phyloP scores from a whole-genome alignment of 345 rosid genomes.

The Dovyalis caffra region DNA sequence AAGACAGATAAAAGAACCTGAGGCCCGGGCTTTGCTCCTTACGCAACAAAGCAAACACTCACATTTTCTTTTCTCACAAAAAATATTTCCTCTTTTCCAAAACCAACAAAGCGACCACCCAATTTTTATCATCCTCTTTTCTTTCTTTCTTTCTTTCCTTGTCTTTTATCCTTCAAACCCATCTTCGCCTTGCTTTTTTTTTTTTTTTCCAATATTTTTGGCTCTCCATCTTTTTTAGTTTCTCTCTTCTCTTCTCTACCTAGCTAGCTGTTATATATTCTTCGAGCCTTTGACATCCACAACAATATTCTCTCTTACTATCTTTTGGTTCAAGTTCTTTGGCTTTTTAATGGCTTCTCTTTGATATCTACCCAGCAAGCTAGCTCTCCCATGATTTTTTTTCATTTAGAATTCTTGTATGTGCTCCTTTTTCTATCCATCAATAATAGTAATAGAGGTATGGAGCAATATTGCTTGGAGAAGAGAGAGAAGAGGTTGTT shows the following conservation, averaged over 20 bases:
- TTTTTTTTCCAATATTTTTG: slow-evolving; percentile 17
- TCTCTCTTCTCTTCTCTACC: slow-evolving; percentile 4
- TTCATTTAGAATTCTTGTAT: slow-evolving; percentile 2
- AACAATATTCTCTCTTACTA: not conserved
- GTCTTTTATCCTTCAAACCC: not conserved
- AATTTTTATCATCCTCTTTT: not conserved
- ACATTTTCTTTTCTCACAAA: not conserved
- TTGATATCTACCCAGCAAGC: not conserved
- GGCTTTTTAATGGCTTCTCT: slow-evolving; percentile 12
- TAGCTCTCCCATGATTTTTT: not conserved
- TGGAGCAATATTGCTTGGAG: slow-evolving; percentile 2
- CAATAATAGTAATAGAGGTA: not conserved
- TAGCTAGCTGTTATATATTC: too few species aligned
- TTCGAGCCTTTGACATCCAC: not conserved
- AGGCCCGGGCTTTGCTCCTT: slow-evolving; percentile 21
- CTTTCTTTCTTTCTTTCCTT: not conserved
- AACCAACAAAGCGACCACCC: slow-evolving; percentile 17
- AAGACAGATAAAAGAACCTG: not conserved
- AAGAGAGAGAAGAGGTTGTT: slow-evolving; percentile 9
- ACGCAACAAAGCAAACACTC: slow-evolving; percentile 17
- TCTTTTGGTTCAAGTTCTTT: not conserved
- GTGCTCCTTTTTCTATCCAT: slow-evolving; percentile 7
- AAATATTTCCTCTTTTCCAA: not conserved
- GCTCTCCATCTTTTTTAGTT: slow-evolving; percentile 14
- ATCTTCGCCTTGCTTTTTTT: slow-evolving; percentile 1